Conservation (phyloP, 2,329 filamentous ascomycete genomes). For the Diaporthe amygdali region DNA sequence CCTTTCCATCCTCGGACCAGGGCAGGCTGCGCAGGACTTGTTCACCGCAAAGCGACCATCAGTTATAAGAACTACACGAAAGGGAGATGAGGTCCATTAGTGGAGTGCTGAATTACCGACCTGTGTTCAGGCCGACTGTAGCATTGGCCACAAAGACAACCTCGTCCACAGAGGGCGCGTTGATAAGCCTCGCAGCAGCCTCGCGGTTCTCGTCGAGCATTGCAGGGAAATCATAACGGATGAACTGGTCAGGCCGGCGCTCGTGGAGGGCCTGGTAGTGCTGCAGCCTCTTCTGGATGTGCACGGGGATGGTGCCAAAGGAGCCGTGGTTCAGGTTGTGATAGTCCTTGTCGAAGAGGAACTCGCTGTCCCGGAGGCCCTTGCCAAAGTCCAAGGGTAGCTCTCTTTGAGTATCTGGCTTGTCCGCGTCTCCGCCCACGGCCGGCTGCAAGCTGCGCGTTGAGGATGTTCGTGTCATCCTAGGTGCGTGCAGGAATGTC, state of each 20-base stretch:
- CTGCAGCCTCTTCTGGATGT: constrained; percentile 64
- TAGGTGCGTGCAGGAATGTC: background rate
- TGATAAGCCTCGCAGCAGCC: constrained; percentile 69
- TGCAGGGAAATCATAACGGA: constrained; percentile 69
- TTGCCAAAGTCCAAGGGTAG: constrained; percentile 37
- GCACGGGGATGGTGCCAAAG: constrained; percentile 75
- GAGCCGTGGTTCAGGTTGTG: constrained; percentile 84
- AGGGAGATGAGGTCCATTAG: background rate
- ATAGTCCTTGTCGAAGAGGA: constrained; percentile 71
- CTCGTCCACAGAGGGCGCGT: constrained; percentile 63
- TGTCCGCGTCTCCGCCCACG: background rate
- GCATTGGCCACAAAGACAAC: constrained; percentile 84
- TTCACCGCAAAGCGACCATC: background rate
- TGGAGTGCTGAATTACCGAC: background rate
- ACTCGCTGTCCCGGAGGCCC: constrained; percentile 60
- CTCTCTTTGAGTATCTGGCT: background rate
- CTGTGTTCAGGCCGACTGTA: constrained; percentile 75
- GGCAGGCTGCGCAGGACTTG: constrained; percentile 73
- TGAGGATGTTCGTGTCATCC: background rate
- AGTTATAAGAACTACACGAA: background rate
- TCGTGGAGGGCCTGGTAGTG: constrained; percentile 72
- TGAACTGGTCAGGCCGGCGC: constrained; percentile 74
- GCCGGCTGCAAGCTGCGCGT: background rate
- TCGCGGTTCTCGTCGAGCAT: constrained; percentile 68
- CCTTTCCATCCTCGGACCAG: constrained; percentile 72